Percentiles rank a stretch among this genome's conserved stretches.
Conservation (phyloP, 1,284 basidiomycete genomes). For the Leccinum colubrinum region DNA sequence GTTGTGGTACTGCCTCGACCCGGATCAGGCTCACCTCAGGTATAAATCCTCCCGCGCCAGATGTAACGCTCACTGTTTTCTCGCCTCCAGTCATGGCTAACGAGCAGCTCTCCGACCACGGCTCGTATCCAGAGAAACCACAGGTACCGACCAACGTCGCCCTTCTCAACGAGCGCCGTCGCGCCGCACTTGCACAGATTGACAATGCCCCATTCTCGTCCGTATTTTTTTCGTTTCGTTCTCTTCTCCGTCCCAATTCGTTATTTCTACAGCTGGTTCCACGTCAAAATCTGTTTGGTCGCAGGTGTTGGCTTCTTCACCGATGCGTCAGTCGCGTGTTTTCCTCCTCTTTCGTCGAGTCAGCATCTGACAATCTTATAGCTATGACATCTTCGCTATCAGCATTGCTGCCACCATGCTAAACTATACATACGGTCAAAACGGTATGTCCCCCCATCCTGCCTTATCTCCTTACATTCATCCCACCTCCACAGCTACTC, state of each 20-base stretch:
- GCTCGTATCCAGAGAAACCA: slow-evolving; percentile 29
- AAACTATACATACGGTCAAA: slow-evolving; percentile 68
- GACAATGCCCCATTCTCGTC: slow-evolving; percentile 75
- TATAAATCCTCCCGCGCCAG: slow-evolving; percentile 10
- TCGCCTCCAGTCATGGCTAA: slow-evolving; percentile 15
- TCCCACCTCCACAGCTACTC: slow-evolving; percentile 14
- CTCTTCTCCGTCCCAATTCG: neutral
- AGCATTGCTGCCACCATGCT: slow-evolving; percentile 77
- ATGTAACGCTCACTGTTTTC: neutral
- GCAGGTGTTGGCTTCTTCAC: slow-evolving; percentile 85
- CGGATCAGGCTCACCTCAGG: neutral
- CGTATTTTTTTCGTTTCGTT: slow-evolving; percentile 15
- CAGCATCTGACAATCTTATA: slow-evolving; percentile 19
- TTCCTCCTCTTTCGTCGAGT: neutral
- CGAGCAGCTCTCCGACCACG: slow-evolving; percentile 31
- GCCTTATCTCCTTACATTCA: neutral
- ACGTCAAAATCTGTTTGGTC: slow-evolving; percentile 69
- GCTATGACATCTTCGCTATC: slow-evolving; percentile 75
- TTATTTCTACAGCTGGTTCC: slow-evolving; percentile 49
- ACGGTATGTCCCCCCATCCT: slow-evolving; percentile 8
- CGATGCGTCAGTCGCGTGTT: slow-evolving; percentile 55
- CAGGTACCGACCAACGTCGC: neutral
- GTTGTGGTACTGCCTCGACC: neutral
- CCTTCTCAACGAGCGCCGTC: slow-evolving; percentile 48
- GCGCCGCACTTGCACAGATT: slow-evolving; percentile 73